Base-by-base conservation (phyloP, 2,329 filamentous ascomycete species). In the Alternaria sp. region DNA sequence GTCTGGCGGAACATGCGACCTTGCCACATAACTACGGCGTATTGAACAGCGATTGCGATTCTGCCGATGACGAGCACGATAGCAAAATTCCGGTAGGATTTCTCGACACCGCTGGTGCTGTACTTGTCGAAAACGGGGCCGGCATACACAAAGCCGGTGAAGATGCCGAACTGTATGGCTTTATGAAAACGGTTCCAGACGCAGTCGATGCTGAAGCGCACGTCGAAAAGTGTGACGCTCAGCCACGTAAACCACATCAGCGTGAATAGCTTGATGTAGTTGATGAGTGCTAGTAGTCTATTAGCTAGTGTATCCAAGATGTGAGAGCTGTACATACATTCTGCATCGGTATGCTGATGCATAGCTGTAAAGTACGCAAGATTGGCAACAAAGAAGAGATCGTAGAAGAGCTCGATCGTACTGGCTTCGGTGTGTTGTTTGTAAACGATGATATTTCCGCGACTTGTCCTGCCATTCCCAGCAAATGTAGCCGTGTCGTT, bases 191-290 rank as follows among this genome's bases (percentile, higher is more conserved):
- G 84, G 64, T 89, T 86, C 70, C 90, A 89, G 26, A 90, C 81
- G 47, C 86, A 89, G 74, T 91, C 89, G 23, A 87, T 84, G 1
- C 87, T 85, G 71, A 89, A 91, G 1, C 89, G 87, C 36, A 90
- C 85, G 75, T 91, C 89, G 72, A 88, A 90, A 1, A 91, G 78
- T 11, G 86, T 85, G 15, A 87, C 85, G 56, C 88, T 81, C 15
- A 90, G 82, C 89, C 89, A 91, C 15, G 87, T 90, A 62, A 89
- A 87, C 89, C 89, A 91, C 13, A 90, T 79, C 11, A 91, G 81
- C 8, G 85, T 79, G 72, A 88, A 83, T 65, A 86, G 86, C 50
- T 86, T 80, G 57, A 87, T 77, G 69, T 87, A 85, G 54, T 83
- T 69, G 54, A 73, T 67, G 5, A 82, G 68, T 21, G 62, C 69